phyloP scores from a whole-genome alignment of 2,329 filamentous ascomycete species.

The Huntiella moniliformis region DNA sequence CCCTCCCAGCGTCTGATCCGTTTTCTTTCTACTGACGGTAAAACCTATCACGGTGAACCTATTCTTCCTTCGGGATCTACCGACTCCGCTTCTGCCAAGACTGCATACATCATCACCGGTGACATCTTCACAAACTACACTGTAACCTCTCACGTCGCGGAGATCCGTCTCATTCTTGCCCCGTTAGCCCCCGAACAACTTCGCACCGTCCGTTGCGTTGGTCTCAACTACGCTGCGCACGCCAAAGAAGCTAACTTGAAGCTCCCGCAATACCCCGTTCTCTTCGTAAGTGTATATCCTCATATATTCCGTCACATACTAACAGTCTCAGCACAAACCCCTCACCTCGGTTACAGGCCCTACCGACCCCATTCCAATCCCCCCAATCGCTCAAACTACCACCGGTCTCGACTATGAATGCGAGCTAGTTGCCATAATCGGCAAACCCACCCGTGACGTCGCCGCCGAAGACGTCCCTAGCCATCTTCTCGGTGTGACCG shows the following conservation, averaged over 20 bases:
- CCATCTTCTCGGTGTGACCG: conserved; percentile 55
- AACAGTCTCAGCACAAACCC: conserved; percentile 39
- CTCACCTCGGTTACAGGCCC: conserved; percentile 46
- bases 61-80: conserved; percentile 41
- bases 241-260: conserved; percentile 47
- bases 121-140: conserved; percentile 46
- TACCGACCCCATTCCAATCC: conserved; percentile 46
- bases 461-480: conserved; percentile 45
- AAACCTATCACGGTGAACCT: conserved; percentile 55
- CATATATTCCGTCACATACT: background rate
- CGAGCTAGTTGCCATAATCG: conserved; percentile 57
- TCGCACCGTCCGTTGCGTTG: conserved; percentile 48
- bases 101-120: conserved; percentile 44
- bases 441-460: conserved; percentile 46
- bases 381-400: conserved; percentile 42
- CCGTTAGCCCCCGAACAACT: conserved; percentile 45
- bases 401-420: conserved; percentile 63
- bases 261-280: conserved; percentile 49
- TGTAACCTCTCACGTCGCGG: conserved; percentile 42
- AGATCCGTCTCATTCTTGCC: conserved; percentile 37
- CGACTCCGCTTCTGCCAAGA: conserved; percentile 40
- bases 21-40: conserved; percentile 53
- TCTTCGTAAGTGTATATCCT: conserved; percentile 29
- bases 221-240: conserved; percentile 54
- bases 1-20: conserved; percentile 44